These are phyloP conservation scores for Xylaria flabelliformis DNA, from an alignment of 495 filamentous ascomycete species.

Conservation along the genomic window DNA sequence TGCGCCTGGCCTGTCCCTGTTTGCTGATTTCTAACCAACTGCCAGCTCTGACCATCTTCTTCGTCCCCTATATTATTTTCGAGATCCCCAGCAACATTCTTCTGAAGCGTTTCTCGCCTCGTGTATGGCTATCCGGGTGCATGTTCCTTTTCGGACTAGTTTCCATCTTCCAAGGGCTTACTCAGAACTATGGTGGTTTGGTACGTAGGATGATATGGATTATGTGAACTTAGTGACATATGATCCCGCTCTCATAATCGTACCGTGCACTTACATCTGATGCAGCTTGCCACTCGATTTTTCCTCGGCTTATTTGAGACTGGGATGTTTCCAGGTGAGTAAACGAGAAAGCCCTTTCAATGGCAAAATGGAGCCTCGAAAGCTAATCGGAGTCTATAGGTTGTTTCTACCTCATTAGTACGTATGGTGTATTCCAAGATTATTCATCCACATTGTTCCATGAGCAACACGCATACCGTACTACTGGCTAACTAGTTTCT, in stretches of 20 bases:
- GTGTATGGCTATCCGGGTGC: slow-evolving; percentile 80
- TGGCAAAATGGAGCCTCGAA: neutral
- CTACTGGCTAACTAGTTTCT: slow-evolving; percentile 20
- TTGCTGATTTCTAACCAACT: neutral
- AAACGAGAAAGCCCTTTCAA: slow-evolving; percentile 41
- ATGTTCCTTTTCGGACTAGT: slow-evolving; percentile 86
- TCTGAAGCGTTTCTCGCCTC: slow-evolving; percentile 80
- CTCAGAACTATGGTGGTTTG: slow-evolving; percentile 77
- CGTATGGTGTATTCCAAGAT: neutral
- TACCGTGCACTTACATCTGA: slow-evolving; percentile 1
- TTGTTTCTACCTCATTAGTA: slow-evolving; percentile 75
- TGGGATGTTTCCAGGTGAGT: slow-evolving; percentile 79
- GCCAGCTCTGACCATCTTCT: slow-evolving; percentile 81
- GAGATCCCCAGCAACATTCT: slow-evolving; percentile 92
- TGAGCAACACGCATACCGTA: slow-evolving; percentile 26
- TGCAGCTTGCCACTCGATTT: slow-evolving; percentile 75
- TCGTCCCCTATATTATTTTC: slow-evolving; percentile 86
- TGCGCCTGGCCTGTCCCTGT: neutral
- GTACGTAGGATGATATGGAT: slow-evolving; percentile 15
- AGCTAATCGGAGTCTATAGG: slow-evolving; percentile 44
- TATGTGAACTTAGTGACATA: neutral
- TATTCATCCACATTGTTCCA: neutral
- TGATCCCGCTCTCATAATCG: neutral
- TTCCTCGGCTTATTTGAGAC: slow-evolving; percentile 88
- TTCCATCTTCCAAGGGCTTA: slow-evolving; percentile 79